Evolutionary conservation across 164 flowering plant genomes (phyloP), one percentile per base, ranked within the genome.

Genomic region (Euptelea pleiosperma): DNA sequence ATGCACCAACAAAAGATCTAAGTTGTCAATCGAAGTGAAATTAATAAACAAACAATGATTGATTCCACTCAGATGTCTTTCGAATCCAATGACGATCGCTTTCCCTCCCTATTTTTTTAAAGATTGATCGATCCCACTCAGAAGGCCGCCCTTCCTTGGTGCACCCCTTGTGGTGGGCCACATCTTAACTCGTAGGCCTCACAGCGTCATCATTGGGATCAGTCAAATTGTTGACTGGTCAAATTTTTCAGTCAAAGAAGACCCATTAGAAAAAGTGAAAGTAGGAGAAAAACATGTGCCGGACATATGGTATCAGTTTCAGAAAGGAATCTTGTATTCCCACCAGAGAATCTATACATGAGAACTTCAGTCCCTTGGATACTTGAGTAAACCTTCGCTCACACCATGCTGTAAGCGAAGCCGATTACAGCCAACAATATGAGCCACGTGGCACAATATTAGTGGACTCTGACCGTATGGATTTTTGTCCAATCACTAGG

Each of bases 221-320:
- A 63, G 65, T 68, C 74, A 63, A 60, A 52, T 34, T 12, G 62
- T 78, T 75, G 82, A 78, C 82, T 43, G 70, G 75, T 78, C 82
- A 73, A 73, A 70, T 15, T 22, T 42, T 24, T 3, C 60, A 60
- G 71, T 72, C 76, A 75, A 75, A 65, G 60, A 37, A 64, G 51
- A 52, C 42, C 29, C 14, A 41, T 10, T 48, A 57, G 49, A 30
- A 58, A 69, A 66, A 62, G 68, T 30, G 47, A 64, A 73, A 64
- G 72, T 21, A 21, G 28, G 19, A 54, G 39, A 10, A 10, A 24
- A 63, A 63, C 68, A 62, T 57, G 75, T 66, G 74, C 73, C 65
- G 16, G 14, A 30, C 40, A 58, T 35, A 42, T 25, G n/a, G 30
- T 48, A 10, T 8, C 18, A 30, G 21, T 54, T 35, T n/a, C 63